Percentiles rank a stretch among this genome's conserved stretches.
Evolutionary conservation across 2,329 filamentous ascomycete genomes (phyloP).

Genomic region (Diaporthe citrichinensis): DNA sequence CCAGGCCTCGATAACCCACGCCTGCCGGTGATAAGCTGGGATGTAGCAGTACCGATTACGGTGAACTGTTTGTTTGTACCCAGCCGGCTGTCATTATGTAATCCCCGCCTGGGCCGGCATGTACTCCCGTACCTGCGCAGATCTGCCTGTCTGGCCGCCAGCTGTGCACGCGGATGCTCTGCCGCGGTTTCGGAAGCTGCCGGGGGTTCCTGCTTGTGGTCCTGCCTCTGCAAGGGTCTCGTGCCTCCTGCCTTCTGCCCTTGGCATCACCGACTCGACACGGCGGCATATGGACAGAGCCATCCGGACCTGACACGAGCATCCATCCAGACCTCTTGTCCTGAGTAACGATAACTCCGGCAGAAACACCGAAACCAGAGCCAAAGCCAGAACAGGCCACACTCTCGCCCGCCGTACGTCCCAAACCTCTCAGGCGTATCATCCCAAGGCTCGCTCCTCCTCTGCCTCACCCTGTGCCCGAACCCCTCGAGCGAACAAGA

Average conservation of each 20-base stretch:
- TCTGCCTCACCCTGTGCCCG: constrained; percentile 14
- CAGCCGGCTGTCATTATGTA: constrained; percentile 1
- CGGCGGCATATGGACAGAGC: constrained; percentile 21
- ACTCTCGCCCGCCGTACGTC: background rate
- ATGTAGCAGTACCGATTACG: background rate
- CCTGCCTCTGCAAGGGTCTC: constrained; percentile 21
- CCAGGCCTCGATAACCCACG: constrained; percentile 38
- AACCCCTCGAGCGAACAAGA: constrained; percentile 11
- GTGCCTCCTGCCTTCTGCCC: constrained; percentile 17
- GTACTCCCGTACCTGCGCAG: background rate
- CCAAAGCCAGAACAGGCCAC: background rate
- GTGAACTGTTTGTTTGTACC: background rate
- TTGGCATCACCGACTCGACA: constrained; percentile 27
- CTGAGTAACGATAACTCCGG: constrained; percentile 34
- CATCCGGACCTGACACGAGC: constrained; percentile 21
- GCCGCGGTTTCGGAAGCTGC: constrained; percentile 31
- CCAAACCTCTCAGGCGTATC: background rate
- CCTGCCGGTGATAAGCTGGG: constrained; percentile 24
- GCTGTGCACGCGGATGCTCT: constrained; percentile 21
- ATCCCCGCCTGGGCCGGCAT: background rate
- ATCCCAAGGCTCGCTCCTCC: constrained; percentile 20
- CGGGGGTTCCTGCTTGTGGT: constrained; percentile 12
- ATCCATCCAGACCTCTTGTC: constrained; percentile 11
- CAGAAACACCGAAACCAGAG: constrained; percentile 22
- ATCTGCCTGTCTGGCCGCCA: background rate